A percentile compares a stretch with the other conserved stretches of the same genome.
These are phyloP conservation scores for Recurvomyces mirabilis DNA, from an alignment of 495 filamentous ascomycete genomes.

Conservation along the genomic window DNA sequence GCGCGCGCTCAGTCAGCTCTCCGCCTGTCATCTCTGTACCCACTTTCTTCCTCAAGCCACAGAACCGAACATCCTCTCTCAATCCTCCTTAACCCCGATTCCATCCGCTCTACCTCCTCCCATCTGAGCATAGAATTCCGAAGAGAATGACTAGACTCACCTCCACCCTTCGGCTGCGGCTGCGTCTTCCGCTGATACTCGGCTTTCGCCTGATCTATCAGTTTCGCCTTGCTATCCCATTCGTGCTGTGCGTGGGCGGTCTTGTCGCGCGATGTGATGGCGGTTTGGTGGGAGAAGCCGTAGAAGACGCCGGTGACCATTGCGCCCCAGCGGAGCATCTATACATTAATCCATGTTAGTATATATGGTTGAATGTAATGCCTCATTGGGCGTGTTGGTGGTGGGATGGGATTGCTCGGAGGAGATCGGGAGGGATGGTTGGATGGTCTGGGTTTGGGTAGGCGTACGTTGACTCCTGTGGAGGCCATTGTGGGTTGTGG, in stretches of 20 bases:
- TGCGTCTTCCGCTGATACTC: constrained; percentile 70
- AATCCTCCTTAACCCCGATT: no score
- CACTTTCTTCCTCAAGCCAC: no score
- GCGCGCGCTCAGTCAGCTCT: constrained; percentile 17
- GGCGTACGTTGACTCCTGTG: constrained; percentile 53
- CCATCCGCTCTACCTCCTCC: no score
- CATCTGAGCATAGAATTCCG: no score
- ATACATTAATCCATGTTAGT: constrained; percentile 2
- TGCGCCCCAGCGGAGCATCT: constrained; percentile 89
- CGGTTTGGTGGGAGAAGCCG: constrained; percentile 80
- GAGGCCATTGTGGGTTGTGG: constrained; percentile 29
- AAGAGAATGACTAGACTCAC: constrained; percentile 37
- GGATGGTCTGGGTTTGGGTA: no score
- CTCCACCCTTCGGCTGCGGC: constrained; percentile 38
- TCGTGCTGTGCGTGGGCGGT: constrained; percentile 57
- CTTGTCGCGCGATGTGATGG: constrained; percentile 56
- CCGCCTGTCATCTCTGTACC: constrained; percentile 22
- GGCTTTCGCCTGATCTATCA: constrained; percentile 85
- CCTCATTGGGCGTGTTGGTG: neutral
- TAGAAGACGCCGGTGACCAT: constrained; percentile 81
- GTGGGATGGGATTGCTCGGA: no score
- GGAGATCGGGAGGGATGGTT: no score
- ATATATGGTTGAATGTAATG: no score
- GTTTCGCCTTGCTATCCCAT: constrained; percentile 71
- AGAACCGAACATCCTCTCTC: no score